These are phyloP conservation scores for Powellomyces hirtus DNA, from an alignment of 192 early-diverging fungal species.

Conservation along the genomic window DNA sequence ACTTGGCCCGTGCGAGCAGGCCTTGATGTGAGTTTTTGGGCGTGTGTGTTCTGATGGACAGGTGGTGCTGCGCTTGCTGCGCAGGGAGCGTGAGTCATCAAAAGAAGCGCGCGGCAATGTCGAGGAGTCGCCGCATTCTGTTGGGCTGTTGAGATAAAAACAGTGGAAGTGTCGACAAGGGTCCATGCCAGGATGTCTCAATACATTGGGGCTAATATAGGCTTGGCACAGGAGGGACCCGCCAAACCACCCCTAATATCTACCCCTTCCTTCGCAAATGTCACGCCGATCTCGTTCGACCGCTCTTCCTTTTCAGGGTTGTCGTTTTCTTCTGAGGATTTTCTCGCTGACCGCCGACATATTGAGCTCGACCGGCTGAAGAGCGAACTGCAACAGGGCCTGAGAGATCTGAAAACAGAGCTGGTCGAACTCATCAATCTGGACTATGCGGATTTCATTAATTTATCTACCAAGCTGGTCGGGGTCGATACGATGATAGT, in stretches of 20 bases:
- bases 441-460: constrained; percentile 81
- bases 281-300: constrained; percentile 22
- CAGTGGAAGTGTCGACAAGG: no score
- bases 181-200: no score
- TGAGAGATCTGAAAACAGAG: constrained; percentile 65
- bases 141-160: no score
- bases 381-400: constrained; percentile 53
- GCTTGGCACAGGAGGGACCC: no score
- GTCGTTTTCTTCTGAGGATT: constrained; percentile 58
- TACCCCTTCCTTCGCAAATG: constrained; percentile 4
- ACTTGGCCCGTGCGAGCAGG: no score
- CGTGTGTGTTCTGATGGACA: no score
- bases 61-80: no score
- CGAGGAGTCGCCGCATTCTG: no score
- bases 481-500: constrained; percentile 68
- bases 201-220: no score
- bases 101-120: no score
- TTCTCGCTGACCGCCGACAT: constrained; percentile 64
- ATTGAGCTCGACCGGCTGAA: constrained; percentile 67
- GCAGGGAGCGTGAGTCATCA: no score
- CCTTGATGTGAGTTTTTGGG: no score
- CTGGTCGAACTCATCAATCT: constrained; percentile 75
- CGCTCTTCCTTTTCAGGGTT: constrained; percentile 11
- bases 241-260: background rate
- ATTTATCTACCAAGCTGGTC: constrained; percentile 73